A percentile compares a stretch with the other conserved stretches of the same genome.
Conservation (phyloP, 768 basidiomycete species). For the Podaxis pistillaris region DNA sequence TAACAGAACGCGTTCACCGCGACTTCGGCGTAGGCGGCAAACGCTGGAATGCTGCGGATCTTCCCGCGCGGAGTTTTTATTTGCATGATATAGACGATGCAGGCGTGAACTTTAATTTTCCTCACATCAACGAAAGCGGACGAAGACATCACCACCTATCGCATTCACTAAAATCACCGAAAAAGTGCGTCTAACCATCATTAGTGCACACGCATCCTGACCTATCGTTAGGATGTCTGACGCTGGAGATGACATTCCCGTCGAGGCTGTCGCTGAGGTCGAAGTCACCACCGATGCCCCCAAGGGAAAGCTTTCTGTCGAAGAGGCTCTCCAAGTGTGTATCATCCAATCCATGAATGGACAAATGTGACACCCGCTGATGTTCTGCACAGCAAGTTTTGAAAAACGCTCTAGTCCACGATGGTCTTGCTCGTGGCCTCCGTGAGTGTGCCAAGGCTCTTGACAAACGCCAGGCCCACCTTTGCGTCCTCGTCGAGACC, state of each 20-base stretch:
- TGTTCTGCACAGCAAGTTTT: conserved; percentile 77
- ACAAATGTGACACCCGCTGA: conserved; percentile 6
- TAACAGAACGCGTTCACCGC: conserved; percentile 24
- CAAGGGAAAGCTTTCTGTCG: conserved; percentile 93
- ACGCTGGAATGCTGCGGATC: conserved; percentile 29
- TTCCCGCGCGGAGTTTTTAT: conserved; percentile 59
- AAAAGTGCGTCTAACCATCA: conserved; percentile 35
- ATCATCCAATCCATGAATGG: background rate
- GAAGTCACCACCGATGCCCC: conserved; percentile 88
- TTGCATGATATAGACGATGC: conserved; percentile 22
- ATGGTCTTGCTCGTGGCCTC: conserved; percentile 96
- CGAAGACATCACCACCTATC: conserved; percentile 68
- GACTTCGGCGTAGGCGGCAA: conserved; percentile 16
- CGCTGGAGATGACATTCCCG: conserved; percentile 93
- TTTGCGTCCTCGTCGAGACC: conserved; percentile 98
- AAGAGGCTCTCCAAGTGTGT: conserved; percentile 86
- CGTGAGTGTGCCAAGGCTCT: conserved; percentile 97
- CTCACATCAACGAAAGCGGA: conserved; percentile 94
- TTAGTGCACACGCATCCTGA: conserved; percentile 12
- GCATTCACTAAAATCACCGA: conserved; percentile 26
- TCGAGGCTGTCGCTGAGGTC: conserved; percentile 57
- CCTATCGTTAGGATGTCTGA: conserved; percentile 75
- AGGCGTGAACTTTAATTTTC: conserved; percentile 49
- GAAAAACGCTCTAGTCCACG: conserved; percentile 98
- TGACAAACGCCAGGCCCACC: conserved; percentile 97